A percentile compares a stretch with the other conserved stretches of the same genome.
These are phyloP conservation scores for Cylindrotheca closterium DNA, from an alignment of 108 stramenopile genomes.

Conservation along the genomic window DNA sequence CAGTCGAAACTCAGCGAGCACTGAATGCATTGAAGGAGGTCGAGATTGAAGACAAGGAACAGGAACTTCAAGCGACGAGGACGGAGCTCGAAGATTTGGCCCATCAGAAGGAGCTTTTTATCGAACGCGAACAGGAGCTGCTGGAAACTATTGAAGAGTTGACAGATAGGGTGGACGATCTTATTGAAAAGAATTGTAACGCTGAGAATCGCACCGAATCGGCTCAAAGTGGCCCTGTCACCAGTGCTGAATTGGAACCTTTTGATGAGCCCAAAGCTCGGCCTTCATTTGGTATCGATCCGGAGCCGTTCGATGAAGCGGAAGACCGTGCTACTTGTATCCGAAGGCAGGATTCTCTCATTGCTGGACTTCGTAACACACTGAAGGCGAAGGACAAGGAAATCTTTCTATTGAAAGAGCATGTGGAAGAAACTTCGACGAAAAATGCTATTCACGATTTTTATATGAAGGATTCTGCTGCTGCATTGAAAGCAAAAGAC, in stretches of 20 bases:
- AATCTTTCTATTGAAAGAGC: too few species aligned
- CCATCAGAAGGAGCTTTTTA: conserved; percentile 18
- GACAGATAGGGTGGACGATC: conserved; percentile 26
- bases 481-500: too few species aligned
- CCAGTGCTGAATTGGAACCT: too few species aligned
- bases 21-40: conserved; percentile 20
- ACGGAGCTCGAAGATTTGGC: conserved; percentile 14
- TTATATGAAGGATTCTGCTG: too few species aligned
- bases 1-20: conserved; percentile 27
- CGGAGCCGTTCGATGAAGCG: not conserved
- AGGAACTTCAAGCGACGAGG: conserved; percentile 17
- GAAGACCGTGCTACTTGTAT: not conserved
- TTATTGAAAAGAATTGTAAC: too few species aligned
- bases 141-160: conserved; percentile 33
- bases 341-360: not conserved
- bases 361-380: not conserved
- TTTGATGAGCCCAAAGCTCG: too few species aligned
- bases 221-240: too few species aligned
- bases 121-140: conserved; percentile 22
- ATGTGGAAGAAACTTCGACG: too few species aligned
- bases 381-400: not conserved
- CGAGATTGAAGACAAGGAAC: conserved; percentile 28
- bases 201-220: not conserved
- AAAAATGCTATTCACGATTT: too few species aligned
- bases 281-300: too few species aligned